Evolutionary conservation across 768 basidiomycete genomes (phyloP), one percentile per base, ranked within the genome.

Genomic region (Rossbeevera mucosa): DNA sequence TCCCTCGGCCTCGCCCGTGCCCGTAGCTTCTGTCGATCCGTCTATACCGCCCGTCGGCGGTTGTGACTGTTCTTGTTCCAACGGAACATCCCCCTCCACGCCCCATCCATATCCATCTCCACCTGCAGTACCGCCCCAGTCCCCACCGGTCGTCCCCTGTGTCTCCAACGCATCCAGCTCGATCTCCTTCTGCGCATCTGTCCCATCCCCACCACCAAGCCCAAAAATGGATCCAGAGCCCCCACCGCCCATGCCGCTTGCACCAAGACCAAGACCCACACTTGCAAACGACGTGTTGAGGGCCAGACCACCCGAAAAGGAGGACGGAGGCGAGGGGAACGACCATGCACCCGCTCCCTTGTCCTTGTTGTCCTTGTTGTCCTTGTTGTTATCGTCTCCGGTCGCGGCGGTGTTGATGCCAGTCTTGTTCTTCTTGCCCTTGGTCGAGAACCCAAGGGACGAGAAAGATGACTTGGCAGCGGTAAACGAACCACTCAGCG

Each of bases 211-310:
- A 16, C 33, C 44, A 14, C 20, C 9, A 5, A 29, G 22, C 7
- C 43, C 48, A 43, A 64, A 53, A 20, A 66, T 0, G 11, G 50
- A 51, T 44, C 16, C 1, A 5, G 42, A 0, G 18, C 31, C 20
- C 18, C 28, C 24, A 18, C 53, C 47, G 4, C 29, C 12, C n/a
- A n/a, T n/a, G n/a, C n/a, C n/a, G n/a, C n/a, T n/a, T n/a, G 29
- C 29, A 30, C 29, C 13, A 13, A 30, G 13, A 30, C 29, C 1
- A 12, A 30, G 13, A 30, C 13, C 29, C 29, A 30, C 0, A 30
- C 29, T 11, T 13, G 12, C 5, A 30, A 30, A 30, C 13, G 29
- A 30, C 18, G 9, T 40, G 38, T 21, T 21, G 9, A 40, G 16
- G 18, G 2, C 12, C 18, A 42, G 7, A 8, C 29, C 29, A 13